Evolutionary conservation across 2,329 filamentous ascomycete species (phyloP).

Genomic region (Dactylella cylindrospora): DNA sequence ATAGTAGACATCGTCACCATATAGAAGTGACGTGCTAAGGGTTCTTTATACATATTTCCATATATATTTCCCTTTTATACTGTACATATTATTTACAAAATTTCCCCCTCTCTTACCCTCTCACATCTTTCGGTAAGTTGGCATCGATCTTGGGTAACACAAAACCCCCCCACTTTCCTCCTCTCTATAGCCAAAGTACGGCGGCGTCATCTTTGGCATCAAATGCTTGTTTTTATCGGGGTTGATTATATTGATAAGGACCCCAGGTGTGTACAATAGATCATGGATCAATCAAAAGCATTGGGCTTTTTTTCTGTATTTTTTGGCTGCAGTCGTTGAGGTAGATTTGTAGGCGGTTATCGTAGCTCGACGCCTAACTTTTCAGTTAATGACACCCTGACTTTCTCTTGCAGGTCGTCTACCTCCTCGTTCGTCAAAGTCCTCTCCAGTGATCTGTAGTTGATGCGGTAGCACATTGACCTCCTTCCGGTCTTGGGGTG

Average conservation of each 20-base stretch:
- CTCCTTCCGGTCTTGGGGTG: conserved; percentile 80
- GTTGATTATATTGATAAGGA: neutral
- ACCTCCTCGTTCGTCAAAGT: conserved; percentile 83
- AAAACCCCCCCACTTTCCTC: conserved; percentile 7
- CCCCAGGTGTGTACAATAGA: conserved; percentile 41
- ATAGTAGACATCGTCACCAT: neutral
- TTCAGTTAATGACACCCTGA: conserved; percentile 66
- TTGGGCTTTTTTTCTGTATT: too few relatives aligned
- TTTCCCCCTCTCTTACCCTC: neutral
- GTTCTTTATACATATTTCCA: conserved; percentile 23
- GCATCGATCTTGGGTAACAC: neutral
- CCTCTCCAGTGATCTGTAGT: conserved; percentile 87
- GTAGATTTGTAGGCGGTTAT: too few relatives aligned
- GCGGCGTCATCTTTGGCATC: conserved; percentile 14
- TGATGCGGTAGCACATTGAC: conserved; percentile 89
- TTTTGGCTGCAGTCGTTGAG: too few relatives aligned
- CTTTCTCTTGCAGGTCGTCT: conserved; percentile 71
- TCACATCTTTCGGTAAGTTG: conserved; percentile 8
- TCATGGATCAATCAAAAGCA: conserved; percentile 1
- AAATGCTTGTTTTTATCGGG: conserved; percentile 12
- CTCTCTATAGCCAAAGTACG: conserved; percentile 21
- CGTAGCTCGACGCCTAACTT: conserved; percentile 78
- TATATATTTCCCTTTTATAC: conserved; percentile 34
- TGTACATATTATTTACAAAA: conserved; percentile 44
- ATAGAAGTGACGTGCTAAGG: neutral